Evolutionary conservation across 202 grass and related monocot genomes (phyloP), one percentile per base, ranked within the genome.

Genomic region (Zoysia matrella): DNA sequence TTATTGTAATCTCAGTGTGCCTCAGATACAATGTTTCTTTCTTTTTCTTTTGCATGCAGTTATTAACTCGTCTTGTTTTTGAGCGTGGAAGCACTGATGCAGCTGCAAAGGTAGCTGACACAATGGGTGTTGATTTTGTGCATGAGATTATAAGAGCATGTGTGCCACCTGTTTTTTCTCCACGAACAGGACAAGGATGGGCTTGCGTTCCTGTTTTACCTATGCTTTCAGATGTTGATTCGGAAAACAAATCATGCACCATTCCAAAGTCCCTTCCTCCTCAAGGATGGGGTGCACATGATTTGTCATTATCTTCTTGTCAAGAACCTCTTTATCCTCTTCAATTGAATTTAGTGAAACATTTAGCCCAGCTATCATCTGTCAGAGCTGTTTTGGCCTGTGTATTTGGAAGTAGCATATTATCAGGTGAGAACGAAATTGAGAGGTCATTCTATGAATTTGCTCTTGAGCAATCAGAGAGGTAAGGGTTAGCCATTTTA

Each of bases 401-500:
- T 74, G 92, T 93, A 68, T 98, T 98, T 72, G 95, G 95, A 67
- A 98, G 95, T 86, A 89, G 84, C 70, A 89, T 98, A 74, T 79
- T 98, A 84, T 90, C 85, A 71, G 77, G 86, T 83, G 86, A 91
- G 70, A 89, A 60, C 64, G 92, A 94, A 85, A 86, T 79, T 53
- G 92, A 98, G 77, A 88, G 90, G 12, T 88, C 90, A 71, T 98
- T 93, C 84, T 98, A 93, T 82, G 95, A 98, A 78, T 98, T 94
- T 88, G 92, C 92, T 75, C 90, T 98, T 70, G 95, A 98, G 71
- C 90, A 98, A 60, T 98, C 95, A 82, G 95, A 98, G 81, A 94
- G 95, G 94, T 92, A 90, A 87, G 43, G 56, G 36, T 84, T 71
- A 75, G 52, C 46, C 66, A 61, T 84, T 70, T 67, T 53, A 66